Percentiles rank a stretch among this genome's conserved stretches.
These are phyloP conservation scores for Massariosphaeria phaeospora DNA, from an alignment of 495 filamentous ascomycete genomes.

Conservation along the genomic window DNA sequence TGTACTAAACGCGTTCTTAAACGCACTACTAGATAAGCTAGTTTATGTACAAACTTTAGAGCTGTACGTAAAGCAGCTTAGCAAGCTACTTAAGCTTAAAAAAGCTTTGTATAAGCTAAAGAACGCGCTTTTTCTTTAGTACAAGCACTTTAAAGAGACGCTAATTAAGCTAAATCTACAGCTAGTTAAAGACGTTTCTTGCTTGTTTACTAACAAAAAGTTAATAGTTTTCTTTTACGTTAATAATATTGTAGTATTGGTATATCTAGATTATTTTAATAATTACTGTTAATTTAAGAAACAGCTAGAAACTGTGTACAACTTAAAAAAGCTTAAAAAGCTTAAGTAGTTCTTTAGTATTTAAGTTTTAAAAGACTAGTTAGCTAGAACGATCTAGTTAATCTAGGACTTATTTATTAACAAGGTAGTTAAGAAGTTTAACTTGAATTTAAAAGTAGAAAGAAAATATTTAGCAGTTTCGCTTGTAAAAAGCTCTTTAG, in stretches of 20 bases:
- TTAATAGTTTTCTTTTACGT: constrained; percentile 21
- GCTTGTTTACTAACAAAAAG: constrained; percentile 4
- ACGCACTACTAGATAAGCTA: neutral
- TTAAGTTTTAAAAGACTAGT: neutral
- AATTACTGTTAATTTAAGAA: neutral
- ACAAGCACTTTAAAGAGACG: constrained; percentile 3
- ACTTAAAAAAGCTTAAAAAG: neutral
- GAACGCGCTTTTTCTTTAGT: constrained; percentile 11
- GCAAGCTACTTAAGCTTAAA: neutral
- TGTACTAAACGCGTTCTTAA: constrained; percentile 4
- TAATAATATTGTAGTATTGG: constrained; percentile 20
- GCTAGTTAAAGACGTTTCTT: neutral
- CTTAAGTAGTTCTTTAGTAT: constrained; percentile 4
- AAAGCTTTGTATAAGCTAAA: constrained; percentile 21
- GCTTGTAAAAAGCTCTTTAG: neutral
- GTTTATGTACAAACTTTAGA: constrained; percentile 6
- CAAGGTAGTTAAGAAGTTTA: constrained; percentile 4
- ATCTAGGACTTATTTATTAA: constrained; percentile 3
- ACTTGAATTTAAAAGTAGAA: neutral
- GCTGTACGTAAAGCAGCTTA: neutral
- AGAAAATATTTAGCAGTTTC: neutral
- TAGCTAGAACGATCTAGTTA: neutral
- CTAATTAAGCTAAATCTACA: constrained; percentile 11
- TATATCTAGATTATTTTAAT: neutral
- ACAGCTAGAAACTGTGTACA: neutral